phyloP scores from a whole-genome alignment of 768 basidiomycete species.

The Clathrus columnatus region DNA sequence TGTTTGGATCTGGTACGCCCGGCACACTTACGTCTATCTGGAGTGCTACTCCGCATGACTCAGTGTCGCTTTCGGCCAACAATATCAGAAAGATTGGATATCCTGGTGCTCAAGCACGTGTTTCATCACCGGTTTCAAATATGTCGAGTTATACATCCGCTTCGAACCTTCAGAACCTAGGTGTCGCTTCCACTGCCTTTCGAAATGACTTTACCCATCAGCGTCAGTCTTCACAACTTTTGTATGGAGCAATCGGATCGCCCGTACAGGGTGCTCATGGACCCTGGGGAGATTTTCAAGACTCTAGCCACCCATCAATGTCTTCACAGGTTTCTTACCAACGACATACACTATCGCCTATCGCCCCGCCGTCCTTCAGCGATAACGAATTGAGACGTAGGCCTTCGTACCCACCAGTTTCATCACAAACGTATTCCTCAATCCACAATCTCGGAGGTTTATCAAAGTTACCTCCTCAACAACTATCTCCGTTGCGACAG shows the following conservation, averaged over 20 bases:
- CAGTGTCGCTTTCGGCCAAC: constrained; percentile 22
- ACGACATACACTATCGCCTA: constrained; percentile 8
- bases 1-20: constrained; percentile 37
- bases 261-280: background rate
- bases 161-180: background rate
- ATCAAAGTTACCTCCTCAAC: background rate
- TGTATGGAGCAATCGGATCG: background rate
- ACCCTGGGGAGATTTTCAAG: background rate
- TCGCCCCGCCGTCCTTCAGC: background rate
- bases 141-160: background rate
- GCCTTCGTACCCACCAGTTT: background rate
- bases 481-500: background rate
- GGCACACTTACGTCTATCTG: constrained; percentile 54
- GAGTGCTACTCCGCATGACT: constrained; percentile 50
- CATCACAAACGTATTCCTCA: background rate
- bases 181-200: background rate
- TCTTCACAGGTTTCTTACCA: constrained; percentile 3
- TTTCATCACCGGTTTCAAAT: constrained; percentile 2
- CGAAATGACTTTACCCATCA: background rate
- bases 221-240: constrained; percentile 7
- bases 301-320: background rate
- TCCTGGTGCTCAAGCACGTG: constrained; percentile 3
- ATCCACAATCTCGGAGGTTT: background rate
- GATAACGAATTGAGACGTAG: background rate
- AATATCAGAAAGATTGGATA: constrained; percentile 5